Base-by-base conservation (phyloP, 768 basidiomycete species). In the Rhizopogon vinicolor region DNA sequence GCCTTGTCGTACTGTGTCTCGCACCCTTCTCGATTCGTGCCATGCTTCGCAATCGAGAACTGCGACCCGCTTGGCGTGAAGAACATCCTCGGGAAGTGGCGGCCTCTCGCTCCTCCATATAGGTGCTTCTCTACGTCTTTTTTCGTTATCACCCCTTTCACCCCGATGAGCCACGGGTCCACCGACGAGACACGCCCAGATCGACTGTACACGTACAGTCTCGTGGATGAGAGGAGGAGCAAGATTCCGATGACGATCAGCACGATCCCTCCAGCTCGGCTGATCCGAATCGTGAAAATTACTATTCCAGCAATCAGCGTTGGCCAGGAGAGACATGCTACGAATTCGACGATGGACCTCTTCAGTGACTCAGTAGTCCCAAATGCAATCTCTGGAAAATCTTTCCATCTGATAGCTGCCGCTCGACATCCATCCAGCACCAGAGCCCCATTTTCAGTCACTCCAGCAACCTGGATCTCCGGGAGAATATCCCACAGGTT, bases 81-180 rank as follows among this genome's bases (percentile, higher is more conserved):
- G 5, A 31, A 43, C 19, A 61, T 37, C n/a, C 62, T 53, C 10
- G 44, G 57, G 44, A 37, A 54, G 14, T 51, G 3, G 25, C 3
- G 39, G 6, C 50, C 51, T 41, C 54, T 37, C 1, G 59, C 50
- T 3, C 57, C 57, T 2, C 63, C 62, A 12, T 64, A 63, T 25
- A 64, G 19, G n/a, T 53, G 59, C 19, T 22, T 25, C 16, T 53
- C 33, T 4, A 53, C 62, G 3, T 55, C 25, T 18, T 53, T 14
- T 10, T 42, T 43, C 28, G 55, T 49, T 28, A 63, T 9, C 40
- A 58, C 53, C 1, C 63, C 63, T 19, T 64, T 63, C n/a, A 64
- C 55, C 2, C 63, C 63, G 3, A 63, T 59, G 18, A 63, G 13
- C 63, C 63, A 63, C 3, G 63, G 63, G n/a, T 63, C 55, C 2